Base-by-base conservation (phyloP, 2,329 filamentous ascomycete species). In the Fusarium vanettenii region DNA sequence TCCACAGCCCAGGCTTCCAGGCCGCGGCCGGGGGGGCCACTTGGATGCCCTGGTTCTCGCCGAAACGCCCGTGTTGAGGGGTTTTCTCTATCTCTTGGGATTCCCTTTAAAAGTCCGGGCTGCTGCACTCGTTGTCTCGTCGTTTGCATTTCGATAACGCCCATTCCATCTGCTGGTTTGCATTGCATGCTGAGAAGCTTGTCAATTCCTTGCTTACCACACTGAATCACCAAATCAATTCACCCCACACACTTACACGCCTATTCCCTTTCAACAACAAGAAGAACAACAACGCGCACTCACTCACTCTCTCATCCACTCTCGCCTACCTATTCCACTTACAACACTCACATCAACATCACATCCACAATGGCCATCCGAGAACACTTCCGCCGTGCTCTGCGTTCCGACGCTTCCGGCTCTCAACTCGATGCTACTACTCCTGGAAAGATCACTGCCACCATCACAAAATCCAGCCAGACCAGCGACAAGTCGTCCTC, bases 381-480 rank as follows among this genome's bases (percentile, higher is more conserved):
- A 67, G 84, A 86, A 52, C 82, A 82, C 39, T 81, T 86, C 70
- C 84, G 84, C 70, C 84, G 84, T 75, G 83, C 78, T 41, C 72
- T 84, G 75, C 84, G 83, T 81, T 84, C 84, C 33, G 77, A 80
- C 60, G 70, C 70, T 62, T 76, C 76, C 66, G 74, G 75, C 69
- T 78, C 82, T 14, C 82, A 84, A 35, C 74, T 80, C 35, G 79
- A 81, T 14, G 80, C 78, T 64, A 80, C 76, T 72, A 76, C 78
- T 37, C 79, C 81, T 37, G 79, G 76, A 45, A 76, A 80, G 56
- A 73, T 73, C 65, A 78, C 78, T 60, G 74, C 73, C 41, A 77
- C 77, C 45, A 76, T 79, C 35, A 79, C 79, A 69, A 79, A 80
- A 48, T 80, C 78, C 66, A 80, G 78, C 67, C 77, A 79, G 67